phyloP scores from a whole-genome alignment of 345 rosid species.

The Bruguiera sexangula region DNA sequence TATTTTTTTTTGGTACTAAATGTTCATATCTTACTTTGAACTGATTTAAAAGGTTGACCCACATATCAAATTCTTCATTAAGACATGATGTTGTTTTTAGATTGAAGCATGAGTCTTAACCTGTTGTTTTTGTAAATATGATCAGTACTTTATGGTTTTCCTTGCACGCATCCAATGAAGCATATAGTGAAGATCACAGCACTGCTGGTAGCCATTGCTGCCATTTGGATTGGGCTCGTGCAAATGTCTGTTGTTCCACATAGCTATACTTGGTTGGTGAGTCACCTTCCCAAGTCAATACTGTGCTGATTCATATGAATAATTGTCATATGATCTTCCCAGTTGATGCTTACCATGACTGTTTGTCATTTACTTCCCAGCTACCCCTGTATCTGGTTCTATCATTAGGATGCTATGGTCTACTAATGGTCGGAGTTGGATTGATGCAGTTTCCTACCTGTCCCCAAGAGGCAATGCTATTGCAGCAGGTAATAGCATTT shows the following conservation, averaged over 20 bases:
- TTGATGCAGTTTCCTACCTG: conserved; percentile 68
- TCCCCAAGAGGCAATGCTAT: conserved; percentile 58
- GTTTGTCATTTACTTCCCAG: conserved; percentile 20
- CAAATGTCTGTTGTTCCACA: conserved; percentile 48
- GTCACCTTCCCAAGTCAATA: conserved; percentile 9
- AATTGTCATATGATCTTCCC: neutral
- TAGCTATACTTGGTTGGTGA: conserved; percentile 53
- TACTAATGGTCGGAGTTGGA: conserved; percentile 72
- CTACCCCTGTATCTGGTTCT: conserved; percentile 61
- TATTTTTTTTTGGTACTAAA: no score
- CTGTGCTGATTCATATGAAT: neutral
- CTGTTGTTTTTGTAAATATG: neutral
- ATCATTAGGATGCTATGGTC: conserved; percentile 74
- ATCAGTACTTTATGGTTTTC: neutral
- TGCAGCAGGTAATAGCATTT: conserved; percentile 50
- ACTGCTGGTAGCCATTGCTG: conserved; percentile 42
- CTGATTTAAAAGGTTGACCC: no score
- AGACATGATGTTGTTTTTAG: neutral
- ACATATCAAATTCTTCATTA: no score
- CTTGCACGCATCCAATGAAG: conserved; percentile 36
- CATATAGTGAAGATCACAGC: conserved; percentile 54
- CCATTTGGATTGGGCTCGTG: conserved; percentile 55
- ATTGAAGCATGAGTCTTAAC: neutral
- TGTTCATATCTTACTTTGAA: no score
- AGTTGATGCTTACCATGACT: neutral